Evolutionary conservation across 768 basidiomycete species (phyloP).

Genomic region (Lentinula lateritia): DNA sequence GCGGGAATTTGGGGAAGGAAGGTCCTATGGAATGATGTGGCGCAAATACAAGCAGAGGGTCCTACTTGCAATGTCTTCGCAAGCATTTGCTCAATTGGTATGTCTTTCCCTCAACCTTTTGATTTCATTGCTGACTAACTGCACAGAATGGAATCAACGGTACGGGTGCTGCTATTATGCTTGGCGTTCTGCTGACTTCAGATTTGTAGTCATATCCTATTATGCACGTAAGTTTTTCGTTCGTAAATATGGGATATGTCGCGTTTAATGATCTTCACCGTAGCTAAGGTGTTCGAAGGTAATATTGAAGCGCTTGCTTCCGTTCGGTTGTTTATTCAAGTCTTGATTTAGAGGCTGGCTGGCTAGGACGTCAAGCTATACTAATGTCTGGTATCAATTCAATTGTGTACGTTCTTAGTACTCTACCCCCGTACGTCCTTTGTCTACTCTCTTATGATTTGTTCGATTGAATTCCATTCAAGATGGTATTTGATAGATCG

Average conservation of each 20-base stretch:
- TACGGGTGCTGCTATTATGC: slow-evolving; percentile 22
- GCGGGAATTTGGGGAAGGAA: slow-evolving; percentile 71
- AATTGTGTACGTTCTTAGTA: slow-evolving; percentile 72
- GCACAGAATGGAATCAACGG: slow-evolving; percentile 90
- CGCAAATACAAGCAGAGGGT: slow-evolving; percentile 80
- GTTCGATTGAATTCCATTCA: slow-evolving; percentile 9
- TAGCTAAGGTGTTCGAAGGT: slow-evolving; percentile 92
- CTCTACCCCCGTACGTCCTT: slow-evolving; percentile 71
- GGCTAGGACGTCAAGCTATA: slow-evolving; percentile 90
- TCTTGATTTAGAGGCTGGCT: slow-evolving; percentile 71
- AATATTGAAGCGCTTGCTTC: background rate
- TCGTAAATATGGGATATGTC: slow-evolving; percentile 2
- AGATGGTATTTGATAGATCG: slow-evolving; percentile 95
- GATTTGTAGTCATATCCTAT: slow-evolving; percentile 75
- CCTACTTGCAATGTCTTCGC: slow-evolving; percentile 89
- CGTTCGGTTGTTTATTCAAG: background rate
- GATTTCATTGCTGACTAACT: background rate
- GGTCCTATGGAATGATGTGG: slow-evolving; percentile 83
- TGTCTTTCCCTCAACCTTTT: slow-evolving; percentile 22
- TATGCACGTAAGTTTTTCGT: slow-evolving; percentile 72
- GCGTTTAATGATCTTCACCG: background rate
- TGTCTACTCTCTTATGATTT: background rate
- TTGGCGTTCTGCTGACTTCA: slow-evolving; percentile 1
- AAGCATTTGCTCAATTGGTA: slow-evolving; percentile 92
- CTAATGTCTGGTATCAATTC: slow-evolving; percentile 95